A percentile compares a stretch with the other conserved stretches of the same genome.
Evolutionary conservation across 2,329 filamentous ascomycete species (phyloP).

Genomic region (Trichoderma sp.): DNA sequence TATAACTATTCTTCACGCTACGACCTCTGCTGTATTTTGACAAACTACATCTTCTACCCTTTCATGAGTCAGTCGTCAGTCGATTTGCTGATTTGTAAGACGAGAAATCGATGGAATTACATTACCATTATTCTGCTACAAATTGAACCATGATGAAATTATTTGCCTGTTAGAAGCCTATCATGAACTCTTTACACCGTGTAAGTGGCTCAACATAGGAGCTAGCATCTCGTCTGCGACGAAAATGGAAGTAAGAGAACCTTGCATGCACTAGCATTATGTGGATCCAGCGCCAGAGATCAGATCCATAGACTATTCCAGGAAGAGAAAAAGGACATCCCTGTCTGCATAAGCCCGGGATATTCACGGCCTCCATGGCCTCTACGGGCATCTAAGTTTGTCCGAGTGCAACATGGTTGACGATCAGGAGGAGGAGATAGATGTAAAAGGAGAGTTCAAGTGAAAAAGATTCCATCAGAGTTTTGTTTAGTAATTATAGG

Average conservation of each 20-base stretch:
- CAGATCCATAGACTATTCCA: background rate
- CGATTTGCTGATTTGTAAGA: background rate
- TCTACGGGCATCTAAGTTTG: background rate
- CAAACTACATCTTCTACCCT: background rate
- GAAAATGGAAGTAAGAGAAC: slow-evolving; percentile 7
- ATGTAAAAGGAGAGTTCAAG: background rate
- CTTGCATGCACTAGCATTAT: background rate
- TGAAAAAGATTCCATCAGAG: background rate
- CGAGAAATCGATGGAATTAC: background rate
- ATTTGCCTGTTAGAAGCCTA: background rate
- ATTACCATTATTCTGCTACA: no score
- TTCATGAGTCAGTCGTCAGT: background rate
- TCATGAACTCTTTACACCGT: background rate
- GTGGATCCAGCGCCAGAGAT: background rate
- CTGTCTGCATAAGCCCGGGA: background rate
- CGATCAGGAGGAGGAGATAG: background rate
- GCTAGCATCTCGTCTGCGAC: background rate
- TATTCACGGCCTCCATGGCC: background rate
- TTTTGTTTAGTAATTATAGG: background rate
- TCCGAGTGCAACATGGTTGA: background rate
- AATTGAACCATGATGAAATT: background rate
- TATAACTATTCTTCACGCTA: background rate
- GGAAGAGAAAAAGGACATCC: slow-evolving; percentile 4
- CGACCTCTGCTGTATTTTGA: background rate
- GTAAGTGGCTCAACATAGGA: background rate